Percentiles rank a stretch among this genome's conserved stretches.
These are phyloP conservation scores for Chimonanthus praecox DNA, from an alignment of 164 flowering plant species.

Conservation along the genomic window DNA sequence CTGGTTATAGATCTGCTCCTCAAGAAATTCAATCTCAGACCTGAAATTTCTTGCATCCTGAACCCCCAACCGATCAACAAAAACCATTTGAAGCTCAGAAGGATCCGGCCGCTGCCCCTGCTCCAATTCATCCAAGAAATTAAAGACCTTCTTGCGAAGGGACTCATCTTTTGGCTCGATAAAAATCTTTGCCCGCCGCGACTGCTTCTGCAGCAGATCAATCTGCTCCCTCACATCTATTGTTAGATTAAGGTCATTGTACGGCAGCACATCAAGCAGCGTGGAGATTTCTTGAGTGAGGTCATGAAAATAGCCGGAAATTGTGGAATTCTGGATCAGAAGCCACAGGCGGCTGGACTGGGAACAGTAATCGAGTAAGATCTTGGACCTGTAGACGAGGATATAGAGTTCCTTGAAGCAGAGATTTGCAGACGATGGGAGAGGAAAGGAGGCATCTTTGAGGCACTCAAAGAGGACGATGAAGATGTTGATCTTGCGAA, in stretches of 20 bases:
- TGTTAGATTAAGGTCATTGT: conserved; percentile 41
- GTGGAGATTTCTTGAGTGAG: conserved; percentile 72
- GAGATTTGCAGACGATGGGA: conserved; percentile 41
- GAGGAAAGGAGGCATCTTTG: conserved; percentile 8
- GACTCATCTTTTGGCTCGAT: conserved; percentile 62
- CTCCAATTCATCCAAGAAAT: conserved; percentile 61
- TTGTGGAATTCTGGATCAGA: conserved; percentile 58
- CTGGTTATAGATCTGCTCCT: conserved; percentile 68
- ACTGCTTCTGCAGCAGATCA: conserved; percentile 55
- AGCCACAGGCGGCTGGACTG: conserved; percentile 76
- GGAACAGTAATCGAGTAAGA: conserved; percentile 62
- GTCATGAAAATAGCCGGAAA: conserved; percentile 83
- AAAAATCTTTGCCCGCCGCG: conserved; percentile 41
- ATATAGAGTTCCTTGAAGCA: conserved; percentile 83
- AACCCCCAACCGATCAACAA: conserved; percentile 50
- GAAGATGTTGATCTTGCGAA: conserved; percentile 59
- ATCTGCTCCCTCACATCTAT: conserved; percentile 63
- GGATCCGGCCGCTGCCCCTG: conserved; percentile 41
- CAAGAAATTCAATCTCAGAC: conserved; percentile 78
- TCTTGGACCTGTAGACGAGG: conserved; percentile 55
- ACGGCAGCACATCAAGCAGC: conserved; percentile 78
- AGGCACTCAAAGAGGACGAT: conserved; percentile 43
- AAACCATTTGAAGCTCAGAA: conserved; percentile 37
- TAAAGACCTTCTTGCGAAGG: conserved; percentile 36
- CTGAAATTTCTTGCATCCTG: conserved; percentile 46